phyloP scores from a whole-genome alignment of 768 basidiomycete species.

The Calocybe gangraenosa region DNA sequence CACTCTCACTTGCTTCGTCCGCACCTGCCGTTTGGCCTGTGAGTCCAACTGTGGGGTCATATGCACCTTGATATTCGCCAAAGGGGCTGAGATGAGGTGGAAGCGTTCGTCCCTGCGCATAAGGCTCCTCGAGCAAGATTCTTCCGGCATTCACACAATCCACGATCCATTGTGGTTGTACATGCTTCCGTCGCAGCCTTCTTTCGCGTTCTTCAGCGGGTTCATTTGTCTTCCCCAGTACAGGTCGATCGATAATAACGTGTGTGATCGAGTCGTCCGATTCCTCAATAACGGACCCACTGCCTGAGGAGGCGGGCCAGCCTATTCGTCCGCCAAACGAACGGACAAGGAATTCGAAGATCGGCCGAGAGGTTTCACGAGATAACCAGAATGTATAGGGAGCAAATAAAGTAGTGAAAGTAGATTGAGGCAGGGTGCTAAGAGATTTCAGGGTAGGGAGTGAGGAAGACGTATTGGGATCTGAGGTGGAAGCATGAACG shows the following conservation, averaged over 20 bases:
- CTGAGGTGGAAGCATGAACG: conserved; percentile 49
- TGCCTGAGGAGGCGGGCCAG: conserved; percentile 80
- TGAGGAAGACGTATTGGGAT: conserved; percentile 36
- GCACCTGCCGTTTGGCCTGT: conserved; percentile 28
- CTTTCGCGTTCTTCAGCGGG: conserved; percentile 56
- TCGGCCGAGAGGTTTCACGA: conserved; percentile 83
- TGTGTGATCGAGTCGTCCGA: conserved; percentile 86
- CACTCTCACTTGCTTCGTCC: conserved; percentile 28
- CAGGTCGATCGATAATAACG: conserved; percentile 89
- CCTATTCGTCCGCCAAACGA: conserved; percentile 91
- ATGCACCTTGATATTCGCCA: conserved; percentile 74
- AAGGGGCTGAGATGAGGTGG: conserved; percentile 98
- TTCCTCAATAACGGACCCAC: conserved; percentile 77
- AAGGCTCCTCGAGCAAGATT: conserved; percentile 80
- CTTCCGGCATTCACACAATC: conserved; percentile 91
- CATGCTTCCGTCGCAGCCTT: conserved; percentile 70
- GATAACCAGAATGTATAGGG: conserved; percentile 92
- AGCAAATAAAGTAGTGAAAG: conserved; percentile 66
- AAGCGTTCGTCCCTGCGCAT: conserved; percentile 78
- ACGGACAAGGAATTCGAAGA: conserved; percentile 92
- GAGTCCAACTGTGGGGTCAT: conserved; percentile 53
- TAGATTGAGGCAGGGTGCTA: conserved; percentile 52
- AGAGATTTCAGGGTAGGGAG: conserved; percentile 71
- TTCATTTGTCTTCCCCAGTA: conserved; percentile 44
- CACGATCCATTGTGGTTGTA: conserved; percentile 98